Evolutionary conservation across 1,284 basidiomycete species (phyloP), one percentile per base, ranked within the genome.

Genomic region (Spongiforma sp.): DNA sequence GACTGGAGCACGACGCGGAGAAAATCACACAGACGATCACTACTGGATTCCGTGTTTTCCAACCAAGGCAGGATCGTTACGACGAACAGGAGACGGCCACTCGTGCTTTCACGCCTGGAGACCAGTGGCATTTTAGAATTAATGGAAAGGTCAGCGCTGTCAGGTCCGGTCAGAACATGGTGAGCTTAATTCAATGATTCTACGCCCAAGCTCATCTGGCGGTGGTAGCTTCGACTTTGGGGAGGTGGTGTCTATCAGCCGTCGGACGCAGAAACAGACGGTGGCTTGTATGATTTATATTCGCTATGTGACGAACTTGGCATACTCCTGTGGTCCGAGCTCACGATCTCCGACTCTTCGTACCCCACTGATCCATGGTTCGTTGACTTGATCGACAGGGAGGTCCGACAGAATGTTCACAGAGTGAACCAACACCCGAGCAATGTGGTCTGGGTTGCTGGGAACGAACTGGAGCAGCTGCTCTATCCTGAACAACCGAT

Each of bases 251-350:
- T 80, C 6, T 85, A 84, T 66, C 83, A 84, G 64, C 83, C 83
- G 4, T 83, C 81, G 3, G 72, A 76, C n/a, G 65, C 77, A 12
- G 68, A 69, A 8, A 76, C 75, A 0, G 79, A 78, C 17, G 83
- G 83, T 4, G 86, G 85, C 32, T 80, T 81, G 10, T 87, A 88
- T 69, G 80, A 85, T 66, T 85, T 89, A 66, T 86, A 88, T 71
- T 80, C 83, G 2, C 71, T 84, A 30, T 89, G 86, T 70, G 88
- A 90, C 70, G 86, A 88, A 69, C 78, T 88, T 0, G 88, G 88
- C 10, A 85, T 89, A 64, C 76, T 89, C 56, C 86, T 83, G 5
- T 21, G 88, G 88, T 86, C 86, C 5, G 88, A 90, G 69, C 81
- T 87, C 59, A 86, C 87, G 60, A 89, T 89, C 74, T 88, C 87